Evolutionary conservation across 225 moss, liverwort and hornwort genomes (phyloP), one percentile per base, ranked within the genome.

Genomic region (Thuidium tamariscinum): DNA sequence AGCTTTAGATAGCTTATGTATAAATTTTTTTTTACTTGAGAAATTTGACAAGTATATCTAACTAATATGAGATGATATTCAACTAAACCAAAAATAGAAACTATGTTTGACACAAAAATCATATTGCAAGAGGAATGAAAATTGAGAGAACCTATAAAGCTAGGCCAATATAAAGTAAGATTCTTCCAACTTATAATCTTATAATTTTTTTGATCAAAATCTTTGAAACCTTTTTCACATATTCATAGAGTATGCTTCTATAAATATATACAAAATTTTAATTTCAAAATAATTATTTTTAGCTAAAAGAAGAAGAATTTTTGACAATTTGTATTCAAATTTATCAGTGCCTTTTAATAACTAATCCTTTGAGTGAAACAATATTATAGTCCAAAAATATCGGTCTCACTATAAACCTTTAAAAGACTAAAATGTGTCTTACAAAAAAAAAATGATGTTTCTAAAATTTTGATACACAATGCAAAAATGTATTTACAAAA

Each of bases 241-340:
- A 41, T 15, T 27, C 1, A 5, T 4, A 19, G 29, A 19, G 5
- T 19, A 78, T 12, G 8, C 29, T 59, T 27, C 5, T 29, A 19
- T 29, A 19, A 18, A 11, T 27, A 39, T 39, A 2, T 27, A 11
- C 0, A 0, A 0, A n/a, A n/a, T n/a, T 13, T 41, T 7, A 41
- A 78, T 27, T 7, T 57, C 9, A 26, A 37, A 48, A 32, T 48
- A 73, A 1, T 27, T 7, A 21, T 39, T 23, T 16, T 16, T 25
- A 6, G 15, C 16, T 10, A 17, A 5, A 56, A 20, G 4, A 5
- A 44, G 44, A 0, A 2, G 4, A 14, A 2, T 4, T 17, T n/a
- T 23, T 7, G 9, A 37, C 15, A 36, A 56, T 18, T 39, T 57
- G 3, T 39, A 2, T 3, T 56, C 5, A 56, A 25, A 25, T 36